Base-by-base conservation (phyloP, 2,329 filamentous ascomycete genomes). In the Diatrype stigma region DNA sequence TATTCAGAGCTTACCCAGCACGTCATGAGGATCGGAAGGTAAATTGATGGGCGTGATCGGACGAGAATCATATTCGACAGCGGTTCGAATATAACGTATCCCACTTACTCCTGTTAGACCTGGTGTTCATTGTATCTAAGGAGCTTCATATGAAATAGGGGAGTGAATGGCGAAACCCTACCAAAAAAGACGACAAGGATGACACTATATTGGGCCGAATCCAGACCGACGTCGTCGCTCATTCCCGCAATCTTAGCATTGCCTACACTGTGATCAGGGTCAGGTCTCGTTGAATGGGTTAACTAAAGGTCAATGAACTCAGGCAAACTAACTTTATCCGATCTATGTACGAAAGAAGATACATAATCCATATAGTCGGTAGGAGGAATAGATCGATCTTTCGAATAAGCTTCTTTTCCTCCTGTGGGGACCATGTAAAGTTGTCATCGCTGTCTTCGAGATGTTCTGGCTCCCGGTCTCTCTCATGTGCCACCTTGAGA, bases 11-110 rank as follows among this genome's bases (percentile, higher is more conserved):
- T 6, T 52, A 42, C 17, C 66, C 66, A 78, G 10, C 78, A 62
- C 17, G 81, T 63, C 81, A 90, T 88, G 58, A 88, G 87, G 14
- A 75, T 67, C 0, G 85, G 81, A 35, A 88, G 76, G 60, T 88
- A 89, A 47, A 85, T 67, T 38, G 78, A 82, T 0, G 86, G 86
- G 2, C 79, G 73, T 47, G 84, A 70, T 7, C 76, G 75, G 62
- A 86, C 86, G 46, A 89, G 76, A 38, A 88, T 66, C 53, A 87
- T 70, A 62, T 89, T 88, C 22, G 84, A 86, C 26, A 84, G 63
- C 0, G 78, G 74, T 60, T 87, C 84, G 58, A 84, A 86, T 28
- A 86, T 64, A 0, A 84, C 73, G 65, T 90, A 90, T 4, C 81
- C 84, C 48, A 89, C 26, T 30, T n/a, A n/a, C n/a, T n/a, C n/a